Evolutionary conservation across 2,329 filamentous ascomycete genomes (phyloP), one percentile per base, ranked within the genome.

Genomic region (Dothiorella sarmentorum): DNA sequence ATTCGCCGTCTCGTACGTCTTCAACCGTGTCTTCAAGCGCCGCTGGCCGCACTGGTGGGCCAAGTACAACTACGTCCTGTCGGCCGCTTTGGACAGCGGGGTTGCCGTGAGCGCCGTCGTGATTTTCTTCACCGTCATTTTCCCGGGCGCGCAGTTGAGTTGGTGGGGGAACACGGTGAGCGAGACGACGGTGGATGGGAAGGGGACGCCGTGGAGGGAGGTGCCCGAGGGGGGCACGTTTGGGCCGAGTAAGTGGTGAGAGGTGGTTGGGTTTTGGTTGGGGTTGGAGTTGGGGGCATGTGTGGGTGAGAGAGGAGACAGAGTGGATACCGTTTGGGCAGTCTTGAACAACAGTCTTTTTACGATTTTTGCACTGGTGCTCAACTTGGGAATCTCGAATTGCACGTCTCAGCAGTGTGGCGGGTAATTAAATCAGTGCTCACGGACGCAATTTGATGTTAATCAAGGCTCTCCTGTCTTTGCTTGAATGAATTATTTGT

Each of bases 131-230:
- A 68, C 67, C 0, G 61, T 72, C 4, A 68, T 67, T 11, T 73
- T 72, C 20, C 66, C 70, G 22, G 62, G 64, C 20, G 62, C 69
- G 22, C 65, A 49, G 11, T 61, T 73, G 40, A 68, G 63, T 18
- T 73, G 71, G 71, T 73, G 71, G 71, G 71, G 71, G 1, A 73
- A 73, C 27, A 72, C 61, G 0, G 72, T 73, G 2, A 70, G 70
- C 4, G 67, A 66, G 0, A 62, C 72, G 56, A 74, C 71, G 0
- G 66, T 69, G 27, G 72, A 74, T 64, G 33, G 67, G 3, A 71
- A 73, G 10, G 71, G 68, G 0, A 68, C 70, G 26, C 72, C 71
- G 9, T 72, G 67, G 64, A 60, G 68, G 59, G 69, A 61, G 13
- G 68, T 72, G 0, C 56, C 70, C 0, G 56, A 60, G 2, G 68